A percentile compares a stretch with the other conserved stretches of the same genome.
Evolutionary conservation across 1,139 yeast species (phyloP).

Genomic region (Scheffersomyces parashehatae): DNA sequence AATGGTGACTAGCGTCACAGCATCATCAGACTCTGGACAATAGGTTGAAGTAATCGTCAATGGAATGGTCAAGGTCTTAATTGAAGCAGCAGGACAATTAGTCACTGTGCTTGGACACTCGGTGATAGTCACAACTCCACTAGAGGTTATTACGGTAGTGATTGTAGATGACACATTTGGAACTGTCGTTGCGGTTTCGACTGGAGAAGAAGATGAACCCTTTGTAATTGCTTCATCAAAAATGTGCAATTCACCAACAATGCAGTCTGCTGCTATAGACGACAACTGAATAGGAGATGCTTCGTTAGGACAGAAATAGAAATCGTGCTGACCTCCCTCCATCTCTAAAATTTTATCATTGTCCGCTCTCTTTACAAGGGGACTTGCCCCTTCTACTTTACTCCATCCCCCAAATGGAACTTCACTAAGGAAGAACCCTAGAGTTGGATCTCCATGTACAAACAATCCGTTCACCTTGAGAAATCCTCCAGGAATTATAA

Average conservation of each 20-base stretch:
- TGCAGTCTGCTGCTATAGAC: background rate
- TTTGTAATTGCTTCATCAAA: no score
- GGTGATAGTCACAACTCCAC: constrained; percentile 1
- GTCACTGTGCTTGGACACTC: background rate
- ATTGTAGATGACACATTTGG: background rate
- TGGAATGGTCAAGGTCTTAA: background rate
- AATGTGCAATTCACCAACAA: background rate
- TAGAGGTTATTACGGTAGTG: background rate
- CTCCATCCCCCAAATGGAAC: background rate
- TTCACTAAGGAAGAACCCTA: background rate
- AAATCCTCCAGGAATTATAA: background rate
- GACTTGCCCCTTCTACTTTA: background rate
- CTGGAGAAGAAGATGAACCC: background rate
- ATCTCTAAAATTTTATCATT: no score
- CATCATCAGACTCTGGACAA: background rate
- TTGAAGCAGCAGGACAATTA: background rate
- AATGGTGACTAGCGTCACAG: no score
- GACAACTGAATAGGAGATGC: background rate
- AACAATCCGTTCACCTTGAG: background rate
- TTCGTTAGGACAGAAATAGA: background rate
- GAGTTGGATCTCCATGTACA: background rate
- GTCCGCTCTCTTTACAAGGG: no score
- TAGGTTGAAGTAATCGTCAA: background rate
- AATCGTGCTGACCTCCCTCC: background rate
- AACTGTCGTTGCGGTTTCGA: background rate